Base-by-base conservation (phyloP, 2,329 filamentous ascomycete species). In the Trichophyton verrucosum region DNA sequence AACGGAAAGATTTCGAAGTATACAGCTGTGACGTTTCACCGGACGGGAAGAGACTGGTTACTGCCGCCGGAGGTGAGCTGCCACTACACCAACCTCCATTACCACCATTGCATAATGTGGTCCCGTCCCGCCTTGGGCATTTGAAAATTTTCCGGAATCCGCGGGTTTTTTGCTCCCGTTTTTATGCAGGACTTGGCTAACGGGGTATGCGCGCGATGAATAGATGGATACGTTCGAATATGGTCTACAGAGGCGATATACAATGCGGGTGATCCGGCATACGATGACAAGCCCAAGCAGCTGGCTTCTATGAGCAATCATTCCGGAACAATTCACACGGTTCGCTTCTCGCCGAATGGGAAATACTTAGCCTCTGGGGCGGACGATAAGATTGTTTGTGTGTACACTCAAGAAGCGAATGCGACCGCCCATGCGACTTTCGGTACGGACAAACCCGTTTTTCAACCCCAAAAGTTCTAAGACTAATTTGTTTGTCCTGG, bases 281-380 rank as follows among this genome's bases (percentile, higher is more conserved):
- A 86, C 75, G 81, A 80, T 60, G 87, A 85, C 69, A 78, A 85
- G 67, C 92, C 95, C 56, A 91, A 89, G 69, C 95, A 99, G 80
- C 84, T 99, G 69, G 95, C 92, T 67, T 92, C 95, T 69, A 94
- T 99, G 84, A 97, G 91, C 82, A 91, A 97, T 72, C 94, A 99
- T 74, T 91, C 95, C 2, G 94, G 92, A 67, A 97, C 92, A 17
- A 96, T 97, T 64, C 92, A 96, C 75, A 91, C 92, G 0, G 94
- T 99, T 65, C 88, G 95, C 66, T 99, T 97, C 78, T 97, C 94
- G 8, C 87, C 90, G 30, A 96, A 95, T 71, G 89, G 91, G 61
- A 90, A 90, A 72, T 99, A 96, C 72, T 83, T 99, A 59, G 95
- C 95, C 38, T 97, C 92, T 9, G 94, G 94, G 61, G 95, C 95